Evolutionary conservation across 495 filamentous ascomycete genomes (phyloP).

Genomic region (Penicillium taxi): DNA sequence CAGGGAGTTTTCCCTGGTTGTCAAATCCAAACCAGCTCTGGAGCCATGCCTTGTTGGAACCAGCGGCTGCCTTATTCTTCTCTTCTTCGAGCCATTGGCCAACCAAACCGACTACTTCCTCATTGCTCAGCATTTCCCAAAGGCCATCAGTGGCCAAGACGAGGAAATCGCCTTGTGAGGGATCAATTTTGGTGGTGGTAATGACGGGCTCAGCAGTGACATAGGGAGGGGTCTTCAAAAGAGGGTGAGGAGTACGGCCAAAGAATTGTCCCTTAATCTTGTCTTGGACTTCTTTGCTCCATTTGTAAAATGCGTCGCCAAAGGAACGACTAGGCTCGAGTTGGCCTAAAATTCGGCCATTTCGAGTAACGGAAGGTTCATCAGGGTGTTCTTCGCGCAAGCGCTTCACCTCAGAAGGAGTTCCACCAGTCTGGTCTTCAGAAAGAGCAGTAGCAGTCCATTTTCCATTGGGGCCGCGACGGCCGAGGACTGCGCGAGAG

Average conservation of each 20-base stretch:
- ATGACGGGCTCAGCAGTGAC: conserved; percentile 95
- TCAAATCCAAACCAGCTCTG: conserved; percentile 44
- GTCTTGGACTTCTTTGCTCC: conserved; percentile 74
- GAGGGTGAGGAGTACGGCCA: conserved; percentile 60
- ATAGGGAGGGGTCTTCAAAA: conserved; percentile 87
- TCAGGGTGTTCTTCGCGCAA: conserved; percentile 79
- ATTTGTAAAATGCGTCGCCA: conserved; percentile 95
- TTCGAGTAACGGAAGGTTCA: conserved; percentile 73
- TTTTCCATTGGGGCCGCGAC: conserved; percentile 68
- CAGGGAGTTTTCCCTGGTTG: conserved; percentile 41
- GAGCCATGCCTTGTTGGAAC: conserved; percentile 38
- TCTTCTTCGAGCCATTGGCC: conserved; percentile 98
- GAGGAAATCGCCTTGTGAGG: conserved; percentile 84
- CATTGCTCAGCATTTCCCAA: conserved; percentile 99
- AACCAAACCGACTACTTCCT: conserved; percentile 94
- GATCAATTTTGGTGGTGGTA: conserved; percentile 90
- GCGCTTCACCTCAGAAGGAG: conserved; percentile 70
- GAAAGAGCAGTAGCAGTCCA: conserved; percentile 88
- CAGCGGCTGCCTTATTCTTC: conserved; percentile 46
- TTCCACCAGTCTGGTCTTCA: conserved; percentile 86
- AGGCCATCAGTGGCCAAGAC: conserved; percentile 96
- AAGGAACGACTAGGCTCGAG: conserved; percentile 91
- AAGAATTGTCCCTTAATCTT: conserved; percentile 79
- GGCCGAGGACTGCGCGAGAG: conserved; percentile 84
- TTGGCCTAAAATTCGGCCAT: conserved; percentile 84